Base-by-base conservation (phyloP, 2,329 filamentous ascomycete species). In the Aspergillus sp. region DNA sequence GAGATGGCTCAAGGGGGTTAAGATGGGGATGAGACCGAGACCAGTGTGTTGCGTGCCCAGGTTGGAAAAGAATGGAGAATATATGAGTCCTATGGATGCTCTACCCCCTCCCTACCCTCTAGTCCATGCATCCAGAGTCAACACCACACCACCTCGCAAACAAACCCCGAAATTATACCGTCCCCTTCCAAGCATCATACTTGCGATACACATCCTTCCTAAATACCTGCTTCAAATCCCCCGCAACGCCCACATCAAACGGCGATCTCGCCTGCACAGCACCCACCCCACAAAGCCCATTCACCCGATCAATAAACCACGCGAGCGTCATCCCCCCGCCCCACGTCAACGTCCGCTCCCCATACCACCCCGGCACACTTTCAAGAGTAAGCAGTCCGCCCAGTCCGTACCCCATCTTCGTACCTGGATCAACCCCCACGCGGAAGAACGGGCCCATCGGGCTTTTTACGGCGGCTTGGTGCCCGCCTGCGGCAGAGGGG, bases 251-350 rank as follows among this genome's bases (percentile, higher is more conserved):
- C 1, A 31, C 47, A 58, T 77, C 70, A 6, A 79, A 23, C 1
- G 80, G 79, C 25, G 82, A n/a, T 15, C 66, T 46, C 6, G 78
- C 69, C 60, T 81, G 79, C 1, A 80, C 28, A 19, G 80, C 80
- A 1, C 73, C 76, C 2, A 82, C 57, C 15, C 77, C 80, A 53
- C 79, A 82, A 4, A 83, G 62, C 15, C 77, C 75, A 63, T 81
- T 82, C 71, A 79, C 78, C 1, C 80, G 79, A 66, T 83, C 82
- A 57, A 83, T 74, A 22, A 84, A 84, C 82, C 82, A 84, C 2
- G 75, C 54, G 23, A 82, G 65, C 0, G 80, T 82, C 64, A 79
- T 43, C 0, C 81, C 80, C 2, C 82, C 82, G 7, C 79, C 81
- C 81, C 81, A 83, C 3, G 74, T 77, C 58, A 83, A 67, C 0